Evolutionary conservation across 306 rosid species (phyloP), one percentile per base, ranked within the genome.

Genomic region (Gynostemma pentaphyllum): DNA sequence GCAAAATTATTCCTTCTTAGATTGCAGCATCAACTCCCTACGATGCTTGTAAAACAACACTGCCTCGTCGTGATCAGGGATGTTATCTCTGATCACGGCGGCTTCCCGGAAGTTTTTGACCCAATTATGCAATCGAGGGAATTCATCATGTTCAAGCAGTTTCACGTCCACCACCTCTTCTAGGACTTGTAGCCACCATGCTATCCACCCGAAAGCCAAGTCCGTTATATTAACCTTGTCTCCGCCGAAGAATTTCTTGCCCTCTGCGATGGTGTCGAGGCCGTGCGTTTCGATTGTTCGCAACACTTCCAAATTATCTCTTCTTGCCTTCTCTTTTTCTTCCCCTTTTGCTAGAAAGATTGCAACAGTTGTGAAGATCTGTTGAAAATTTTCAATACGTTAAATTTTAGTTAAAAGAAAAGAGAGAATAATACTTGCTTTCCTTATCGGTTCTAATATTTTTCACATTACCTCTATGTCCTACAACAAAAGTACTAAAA

Each of bases 51-150:
- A 66, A 37, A 2, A 4, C 1, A 48, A 59, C 4, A 48, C 13
- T 68, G 29, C 12, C n/a, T 67, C 47, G 24, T 72, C 72, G 1
- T 45, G 60, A 10, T 51, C 50, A 53, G 82, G 80, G n/a, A 77
- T 72, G 23, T 70, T 86, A 26, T 86, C 72, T 65, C 42, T 65
- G 71, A 86, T 82, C 1, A 66, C 69, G 10, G 76, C 64, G 36
- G 68, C 66, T 61, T 76, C 36, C 44, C 37, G 80, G 60, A 86
- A 80, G 39, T 71, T 81, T 16, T 48, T 9, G 18, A 48, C 23
- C 89, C 89, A 83, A 39, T 70, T 68, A 68, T 66, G 64, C 71
- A 84, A 18, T 28, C 5, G 62, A 51, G 83, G 90, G 45, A 79
- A 74, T 15, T 30, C 13, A 7, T 4, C 40, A 6, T 75, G 66